Evolutionary conservation across 2,329 filamentous ascomycete species (phyloP).

Genomic region (Drechmeria coniospora): DNA sequence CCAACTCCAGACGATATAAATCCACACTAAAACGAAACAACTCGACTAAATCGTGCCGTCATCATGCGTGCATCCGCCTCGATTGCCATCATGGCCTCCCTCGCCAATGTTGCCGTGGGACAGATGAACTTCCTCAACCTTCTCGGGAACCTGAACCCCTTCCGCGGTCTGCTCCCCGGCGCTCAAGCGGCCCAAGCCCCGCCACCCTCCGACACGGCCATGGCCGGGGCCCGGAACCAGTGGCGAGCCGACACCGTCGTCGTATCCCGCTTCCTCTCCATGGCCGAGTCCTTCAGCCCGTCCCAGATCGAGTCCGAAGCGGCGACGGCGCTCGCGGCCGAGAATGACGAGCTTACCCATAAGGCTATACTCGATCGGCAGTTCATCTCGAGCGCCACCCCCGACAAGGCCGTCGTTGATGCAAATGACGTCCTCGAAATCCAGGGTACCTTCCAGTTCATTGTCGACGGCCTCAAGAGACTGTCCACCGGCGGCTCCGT

Average conservation of each 20-base stretch:
- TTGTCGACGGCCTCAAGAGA: conserved; percentile 4
- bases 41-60: too few species aligned
- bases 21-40: too few species aligned
- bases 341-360: conserved; percentile 6
- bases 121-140: too few species aligned
- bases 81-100: too few species aligned
- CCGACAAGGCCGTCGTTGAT: conserved; percentile 1
- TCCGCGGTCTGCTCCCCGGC: too few species aligned
- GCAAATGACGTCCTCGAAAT: conserved; percentile 4
- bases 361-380: conserved; percentile 6
- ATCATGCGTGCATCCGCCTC: too few species aligned
- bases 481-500: conserved; percentile 2
- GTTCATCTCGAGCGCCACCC: conserved; percentile 1
- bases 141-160: too few species aligned
- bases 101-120: too few species aligned
- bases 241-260: conserved; percentile 6
- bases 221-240: conserved; percentile 1
- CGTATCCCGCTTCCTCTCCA: conserved; percentile 6
- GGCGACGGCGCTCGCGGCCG: conserved; percentile 3
- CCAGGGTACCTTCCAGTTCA: conserved; percentile 5
- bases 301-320: conserved; percentile 2
- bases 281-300: conserved; percentile 3
- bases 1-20: too few species aligned
- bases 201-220: too few species aligned
- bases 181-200: too few species aligned